phyloP scores from a whole-genome alignment of 2,329 filamentous ascomycete genomes.

The Capronia coronata region DNA sequence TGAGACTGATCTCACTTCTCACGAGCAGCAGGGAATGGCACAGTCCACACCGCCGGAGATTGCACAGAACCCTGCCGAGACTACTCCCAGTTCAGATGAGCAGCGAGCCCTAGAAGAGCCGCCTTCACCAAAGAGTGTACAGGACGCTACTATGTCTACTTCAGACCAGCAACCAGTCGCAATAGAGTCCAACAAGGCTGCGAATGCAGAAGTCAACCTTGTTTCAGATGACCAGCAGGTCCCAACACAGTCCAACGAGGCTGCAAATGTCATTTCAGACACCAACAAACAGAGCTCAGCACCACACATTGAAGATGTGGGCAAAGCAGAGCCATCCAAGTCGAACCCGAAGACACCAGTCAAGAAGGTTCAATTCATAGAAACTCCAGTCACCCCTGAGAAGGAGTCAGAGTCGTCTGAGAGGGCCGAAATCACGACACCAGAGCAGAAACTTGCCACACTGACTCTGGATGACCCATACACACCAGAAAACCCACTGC shows the following conservation, averaged over 20 bases:
- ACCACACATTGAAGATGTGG: neutral
- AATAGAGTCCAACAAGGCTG: no score
- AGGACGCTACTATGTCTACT: no score
- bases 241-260: neutral
- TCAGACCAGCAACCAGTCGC: no score
- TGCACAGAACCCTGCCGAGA: no score
- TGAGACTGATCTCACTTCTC: neutral
- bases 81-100: neutral
- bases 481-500: slow-evolving; percentile 15
- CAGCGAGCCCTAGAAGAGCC: neutral
- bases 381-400: neutral
- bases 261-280: neutral
- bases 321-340: neutral
- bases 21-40: no score
- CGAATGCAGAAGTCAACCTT: no score
- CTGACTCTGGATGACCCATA: slow-evolving; percentile 17
- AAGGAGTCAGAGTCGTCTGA: neutral
- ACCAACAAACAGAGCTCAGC: neutral
- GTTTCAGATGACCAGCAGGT: neutral
- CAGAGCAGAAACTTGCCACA: slow-evolving; percentile 13
- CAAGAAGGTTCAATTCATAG: neutral
- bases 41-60: no score
- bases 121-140: no score
- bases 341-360: neutral
- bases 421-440: slow-evolving; percentile 5